Base-by-base conservation (phyloP, 192 early-diverging fungal species). In the Linnemannia schmuckeri region DNA sequence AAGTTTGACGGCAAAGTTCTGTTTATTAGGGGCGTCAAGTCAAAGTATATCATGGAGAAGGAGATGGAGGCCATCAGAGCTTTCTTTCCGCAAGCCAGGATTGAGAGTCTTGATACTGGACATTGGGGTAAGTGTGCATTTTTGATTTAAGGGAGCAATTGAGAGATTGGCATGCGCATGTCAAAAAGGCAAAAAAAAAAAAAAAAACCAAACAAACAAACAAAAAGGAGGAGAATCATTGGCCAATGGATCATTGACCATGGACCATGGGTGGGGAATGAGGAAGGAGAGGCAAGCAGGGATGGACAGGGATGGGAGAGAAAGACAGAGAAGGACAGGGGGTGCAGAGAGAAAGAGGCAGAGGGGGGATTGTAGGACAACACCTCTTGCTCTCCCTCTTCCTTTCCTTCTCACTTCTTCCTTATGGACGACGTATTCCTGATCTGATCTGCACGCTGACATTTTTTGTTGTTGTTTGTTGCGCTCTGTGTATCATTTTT, bases 11-110 rank as follows among this genome's bases (percentile, higher is more conserved):
- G 93, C 1, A 94, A 94, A 13, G 92, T 96, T 0, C 80, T 98
- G 80, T 97, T 99, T 88, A 93, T 99, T 79, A 92, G 89, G n/a
- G 98, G 98, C 20, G 88, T 74, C 2, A 89, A 88, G 61, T 93
- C 93, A 10, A 90, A 89, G 17, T 97, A 98, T 81, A 88, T 98
- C 33, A 81, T 87, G 22, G 93, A 93, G 17, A 85, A 82, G 76
- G 86, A 85, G 17, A 55, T 73, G 15, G 68, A 73, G 1, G 72
- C 75, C 35, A 98, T 99, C 76, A 72, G 87, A 61, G 54, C 77
- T 17, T 91, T 92, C 61, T 99, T 99, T 80, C 97, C 98, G 2
- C 83, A 95, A 30, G 84, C 93, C 6, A 78, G 91, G 74, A 76
- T 98, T 35, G 85, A 84, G 18, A 88, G 89, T 72, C 80, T 99